These are phyloP conservation scores for Xylariales sp. DNA, from an alignment of 2,329 filamentous ascomycete species.

Conservation along the genomic window DNA sequence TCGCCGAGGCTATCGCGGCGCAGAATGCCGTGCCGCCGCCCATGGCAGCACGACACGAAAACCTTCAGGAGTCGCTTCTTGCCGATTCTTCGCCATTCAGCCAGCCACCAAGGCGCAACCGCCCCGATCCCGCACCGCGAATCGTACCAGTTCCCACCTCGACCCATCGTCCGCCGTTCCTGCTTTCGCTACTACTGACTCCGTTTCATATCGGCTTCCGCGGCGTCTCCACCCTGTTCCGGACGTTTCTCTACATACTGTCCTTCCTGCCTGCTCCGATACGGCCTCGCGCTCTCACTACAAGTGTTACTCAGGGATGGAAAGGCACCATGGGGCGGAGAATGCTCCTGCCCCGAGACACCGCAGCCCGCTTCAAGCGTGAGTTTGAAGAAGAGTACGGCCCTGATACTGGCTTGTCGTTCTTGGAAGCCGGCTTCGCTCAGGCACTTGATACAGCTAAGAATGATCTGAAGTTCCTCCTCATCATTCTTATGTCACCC, in stretches of 20 bases:
- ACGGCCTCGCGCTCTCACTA: conserved; percentile 50
- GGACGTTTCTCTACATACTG: conserved; percentile 72
- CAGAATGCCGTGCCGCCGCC: conserved; percentile 56
- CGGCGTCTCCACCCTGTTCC: conserved; percentile 63
- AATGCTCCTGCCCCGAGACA: conserved; percentile 79
- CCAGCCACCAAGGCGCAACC: conserved; percentile 26
- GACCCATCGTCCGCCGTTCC: conserved; percentile 65
- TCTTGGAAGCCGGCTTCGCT: conserved; percentile 85
- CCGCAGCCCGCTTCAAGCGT: conserved; percentile 80
- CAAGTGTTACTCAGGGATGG: conserved; percentile 45
- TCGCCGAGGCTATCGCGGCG: conserved; percentile 69
- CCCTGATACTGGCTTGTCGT: conserved; percentile 58
- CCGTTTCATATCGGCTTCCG: conserved; percentile 78
- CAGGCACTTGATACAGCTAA: conserved; percentile 89
- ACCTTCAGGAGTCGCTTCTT: conserved; percentile 59
- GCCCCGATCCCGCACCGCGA: conserved; percentile 69
- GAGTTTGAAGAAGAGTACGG: conserved; percentile 97
- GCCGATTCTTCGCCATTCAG: conserved; percentile 28
- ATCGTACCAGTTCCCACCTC: conserved; percentile 75
- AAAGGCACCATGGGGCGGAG: conserved; percentile 66
- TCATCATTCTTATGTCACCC: conserved; percentile 84
- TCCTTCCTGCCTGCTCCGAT: conserved; percentile 71
- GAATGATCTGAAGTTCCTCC: conserved; percentile 81
- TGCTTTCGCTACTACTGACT: conserved; percentile 73
- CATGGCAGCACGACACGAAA: conserved; percentile 63